A percentile compares a stretch with the other conserved stretches of the same genome.
Evolutionary conservation across 805 yeast species (phyloP).

Genomic region (Metschnikowia rubicola): DNA sequence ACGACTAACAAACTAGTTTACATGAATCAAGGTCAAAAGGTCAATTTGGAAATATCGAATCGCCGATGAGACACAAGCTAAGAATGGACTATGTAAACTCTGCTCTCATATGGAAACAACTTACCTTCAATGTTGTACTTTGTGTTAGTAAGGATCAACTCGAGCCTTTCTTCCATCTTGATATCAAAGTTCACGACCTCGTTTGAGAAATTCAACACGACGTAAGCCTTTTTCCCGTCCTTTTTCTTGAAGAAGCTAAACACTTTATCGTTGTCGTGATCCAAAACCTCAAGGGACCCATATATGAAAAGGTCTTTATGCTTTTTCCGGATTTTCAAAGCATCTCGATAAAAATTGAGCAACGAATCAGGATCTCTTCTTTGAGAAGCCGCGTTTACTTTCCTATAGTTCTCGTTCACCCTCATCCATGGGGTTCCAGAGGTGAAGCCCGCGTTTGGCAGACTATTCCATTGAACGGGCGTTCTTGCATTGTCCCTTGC

Average conservation of each 20-base stretch:
- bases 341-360: conserved; percentile 43
- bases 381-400: conserved; percentile 48
- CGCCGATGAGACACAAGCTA: too few species aligned
- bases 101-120: conserved; percentile 43
- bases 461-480: conserved; percentile 52
- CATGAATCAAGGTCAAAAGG: too few species aligned
- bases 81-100: conserved; percentile 26
- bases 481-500: conserved; percentile 55
- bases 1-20: too few species aligned
- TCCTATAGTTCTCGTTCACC: conserved; percentile 46
- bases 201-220: conserved; percentile 22
- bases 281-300: conserved; percentile 45
- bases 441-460: conserved; percentile 47
- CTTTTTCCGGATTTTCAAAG: conserved; percentile 41
- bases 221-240: conserved; percentile 22
- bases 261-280: conserved; percentile 38
- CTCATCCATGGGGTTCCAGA: conserved; percentile 50
- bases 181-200: conserved; percentile 9
- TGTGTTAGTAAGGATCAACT: conserved; percentile 29
- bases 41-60: too few species aligned
- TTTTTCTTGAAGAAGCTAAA: conserved; percentile 41
- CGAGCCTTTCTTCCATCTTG: conserved; percentile 23
- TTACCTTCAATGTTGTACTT: conserved; percentile 16
- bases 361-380: conserved; percentile 43
- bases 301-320: conserved; percentile 43